phyloP scores from a whole-genome alignment of 371 early-diverging fungal genomes.

The Nosema granulosis region DNA sequence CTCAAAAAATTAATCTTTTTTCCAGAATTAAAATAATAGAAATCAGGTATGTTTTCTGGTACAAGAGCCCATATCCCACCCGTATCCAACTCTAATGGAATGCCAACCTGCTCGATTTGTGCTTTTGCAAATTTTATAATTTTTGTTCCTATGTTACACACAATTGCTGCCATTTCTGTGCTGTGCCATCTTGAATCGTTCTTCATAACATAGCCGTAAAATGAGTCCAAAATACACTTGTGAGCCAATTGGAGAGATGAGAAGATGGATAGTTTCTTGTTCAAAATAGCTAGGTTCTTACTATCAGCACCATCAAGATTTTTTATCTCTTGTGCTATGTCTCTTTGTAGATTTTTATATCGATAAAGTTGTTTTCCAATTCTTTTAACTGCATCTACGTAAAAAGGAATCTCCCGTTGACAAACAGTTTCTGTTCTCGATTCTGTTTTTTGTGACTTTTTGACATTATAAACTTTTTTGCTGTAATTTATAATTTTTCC shows the following conservation, averaged over 20 bases:
- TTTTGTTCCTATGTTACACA: slow-evolving; percentile 86
- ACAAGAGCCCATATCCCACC: slow-evolving; percentile 99
- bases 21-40: slow-evolving; percentile 70
- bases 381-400: slow-evolving; percentile 88
- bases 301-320: slow-evolving; percentile 66
- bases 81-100: slow-evolving; percentile 93
- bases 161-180: slow-evolving; percentile 96
- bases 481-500: slow-evolving; percentile 80
- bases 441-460: slow-evolving; percentile 70
- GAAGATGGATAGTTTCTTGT: slow-evolving; percentile 80
- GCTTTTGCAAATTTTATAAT: slow-evolving; percentile 91
- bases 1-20: slow-evolving; percentile 82
- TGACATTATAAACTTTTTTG: slow-evolving; percentile 78
- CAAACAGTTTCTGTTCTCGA: slow-evolving; percentile 72
- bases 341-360: slow-evolving; percentile 77
- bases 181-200: slow-evolving; percentile 98
- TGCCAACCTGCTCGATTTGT: slow-evolving; percentile 84
- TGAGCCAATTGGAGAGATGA: slow-evolving; percentile 96
- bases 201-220: slow-evolving; percentile 98
- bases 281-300: too few species aligned
- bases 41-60: slow-evolving; percentile 84
- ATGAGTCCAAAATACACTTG: slow-evolving; percentile 90
- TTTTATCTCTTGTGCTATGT: background rate
- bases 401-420: slow-evolving; percentile 96
- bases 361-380: slow-evolving; percentile 96